Base-by-base conservation (phyloP, 768 basidiomycete genomes). In the Mycena rosella region DNA sequence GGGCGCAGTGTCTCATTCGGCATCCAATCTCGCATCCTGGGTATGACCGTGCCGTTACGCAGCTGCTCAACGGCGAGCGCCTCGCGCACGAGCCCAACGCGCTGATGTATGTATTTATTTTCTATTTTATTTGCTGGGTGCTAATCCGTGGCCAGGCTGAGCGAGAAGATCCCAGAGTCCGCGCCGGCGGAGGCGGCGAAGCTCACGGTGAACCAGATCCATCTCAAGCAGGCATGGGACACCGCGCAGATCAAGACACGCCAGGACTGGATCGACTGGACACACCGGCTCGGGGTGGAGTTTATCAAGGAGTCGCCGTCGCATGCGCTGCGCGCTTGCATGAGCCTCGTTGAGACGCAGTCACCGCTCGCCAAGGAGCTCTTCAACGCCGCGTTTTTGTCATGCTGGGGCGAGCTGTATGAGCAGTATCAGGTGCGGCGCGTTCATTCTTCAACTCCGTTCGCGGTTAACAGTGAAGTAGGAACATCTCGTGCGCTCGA, bases 291-390 rank as follows among this genome's bases (percentile, higher is more conserved):
- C 13, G 91, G 95, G 11, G 94, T 96, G 2, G 96, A 98, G 77
- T 92, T 99, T 74, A 96, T 99, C 91, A 94, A 96, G 76, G 96
- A 99, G 70, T 98, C 97, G 0, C 97, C 98, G 0, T 98, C 96
- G 5, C 96, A 97, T 82, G 98, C 98, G 20, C 86, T 99, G 38
- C 89, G 98, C 45, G 96, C 98, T 0, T 98, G 97, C 75, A 95
- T 96, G 88, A 94, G 89, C 73, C 83, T 99, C 49, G 96, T 98
- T 2, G 95, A 98, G 75, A 90, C 92, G 5, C 94, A 98, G 77
- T 88, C 91, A 29, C 94, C 96, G 2, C 85, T 99, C 55, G 96
- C 95, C 0, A 93, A 94, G 74, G 97, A 99, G 75, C 82, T 99
- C 15, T 99, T 99, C 86, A 99, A 99, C 77, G 95, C 96, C 13